phyloP scores from a whole-genome alignment of 2,329 filamentous ascomycete genomes.

The Venturia effusa region DNA sequence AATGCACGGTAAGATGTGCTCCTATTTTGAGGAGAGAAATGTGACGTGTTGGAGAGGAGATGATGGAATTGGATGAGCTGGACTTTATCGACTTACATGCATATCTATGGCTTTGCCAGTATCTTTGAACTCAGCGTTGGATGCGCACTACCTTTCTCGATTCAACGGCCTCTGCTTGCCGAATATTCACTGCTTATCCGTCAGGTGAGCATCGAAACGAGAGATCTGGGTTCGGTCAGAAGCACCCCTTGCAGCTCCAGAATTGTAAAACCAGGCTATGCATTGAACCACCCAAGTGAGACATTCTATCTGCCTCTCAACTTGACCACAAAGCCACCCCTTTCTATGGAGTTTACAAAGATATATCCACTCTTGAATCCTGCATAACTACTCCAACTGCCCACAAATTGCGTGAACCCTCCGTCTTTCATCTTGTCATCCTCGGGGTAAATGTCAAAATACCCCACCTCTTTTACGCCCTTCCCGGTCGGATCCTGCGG shows the following conservation, averaged over 20 bases:
- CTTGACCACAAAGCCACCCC: slow-evolving; percentile 25
- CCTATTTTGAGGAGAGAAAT: too few species aligned
- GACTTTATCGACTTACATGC: too few species aligned
- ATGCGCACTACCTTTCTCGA: not conserved
- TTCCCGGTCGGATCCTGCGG: slow-evolving; percentile 20
- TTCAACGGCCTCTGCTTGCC: not conserved
- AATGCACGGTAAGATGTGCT: too few species aligned
- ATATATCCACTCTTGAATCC: slow-evolving; percentile 29
- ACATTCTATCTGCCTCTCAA: not conserved
- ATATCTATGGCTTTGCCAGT: not conserved
- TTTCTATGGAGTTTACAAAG: slow-evolving; percentile 30
- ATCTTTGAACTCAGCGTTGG: not conserved
- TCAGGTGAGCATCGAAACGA: not conserved
- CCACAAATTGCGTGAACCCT: slow-evolving; percentile 28
- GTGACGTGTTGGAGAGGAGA: too few species aligned
- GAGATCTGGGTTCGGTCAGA: not conserved
- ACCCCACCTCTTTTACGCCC: slow-evolving; percentile 23
- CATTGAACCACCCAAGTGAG: not conserved
- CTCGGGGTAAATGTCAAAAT: slow-evolving; percentile 25
- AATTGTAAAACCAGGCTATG: not conserved
- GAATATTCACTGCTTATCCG: not conserved
- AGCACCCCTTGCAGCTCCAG: not conserved
- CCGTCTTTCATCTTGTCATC: slow-evolving; percentile 20
- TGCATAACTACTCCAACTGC: slow-evolving; percentile 25
- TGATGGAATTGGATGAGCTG: too few species aligned